Evolutionary conservation across 805 yeast genomes (phyloP), one percentile per base, ranked within the genome.

Genomic region (Hanseniaspora singularis): DNA sequence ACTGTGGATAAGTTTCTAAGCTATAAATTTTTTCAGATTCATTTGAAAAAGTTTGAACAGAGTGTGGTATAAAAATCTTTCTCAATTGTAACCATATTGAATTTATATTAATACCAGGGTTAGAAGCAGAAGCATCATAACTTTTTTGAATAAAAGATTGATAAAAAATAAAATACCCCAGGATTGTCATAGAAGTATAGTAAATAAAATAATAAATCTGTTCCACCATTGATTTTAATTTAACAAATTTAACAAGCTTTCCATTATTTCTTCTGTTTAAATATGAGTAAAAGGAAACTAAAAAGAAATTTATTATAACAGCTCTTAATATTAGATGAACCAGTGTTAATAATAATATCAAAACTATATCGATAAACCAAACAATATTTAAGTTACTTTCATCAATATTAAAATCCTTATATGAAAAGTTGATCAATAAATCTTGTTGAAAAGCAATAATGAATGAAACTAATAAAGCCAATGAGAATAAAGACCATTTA

Each of bases 271-370:
- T 30, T 23, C 31, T 36, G 22, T 44, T 36, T n/a, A 44, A 12
- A 4, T n/a, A 15, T 3, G 28, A 30, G 18, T 37, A 44, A 18
- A 31, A 20, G 8, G 31, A 16, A 3, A 37, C 27, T 20, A 44
- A 34, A 4, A 16, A 30, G 7, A 19, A 8, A 14, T 40, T 47
- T 16, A 47, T 40, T 3, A 40, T 15, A n/a, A 31, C 33, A 22
- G 46, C 45, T 47, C 50, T 47, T 14, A 36, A 12, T 3, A 47
- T 36, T 16, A 47, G 32, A n/a, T 47, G 50, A 2, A 37, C n/a
- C 18, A 40, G 24, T 14, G 40, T 31, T n/a, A 41, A 47, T 11
- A 24, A 14, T 20, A 47, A 22, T 4, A 40, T 34, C 12, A 47
- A 31, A 11, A 20, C 12, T 8, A 36, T 14, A 20, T 47, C 50